Base-by-base conservation (phyloP, 805 yeast genomes). In the Isabelozyma pseudorhagii region DNA sequence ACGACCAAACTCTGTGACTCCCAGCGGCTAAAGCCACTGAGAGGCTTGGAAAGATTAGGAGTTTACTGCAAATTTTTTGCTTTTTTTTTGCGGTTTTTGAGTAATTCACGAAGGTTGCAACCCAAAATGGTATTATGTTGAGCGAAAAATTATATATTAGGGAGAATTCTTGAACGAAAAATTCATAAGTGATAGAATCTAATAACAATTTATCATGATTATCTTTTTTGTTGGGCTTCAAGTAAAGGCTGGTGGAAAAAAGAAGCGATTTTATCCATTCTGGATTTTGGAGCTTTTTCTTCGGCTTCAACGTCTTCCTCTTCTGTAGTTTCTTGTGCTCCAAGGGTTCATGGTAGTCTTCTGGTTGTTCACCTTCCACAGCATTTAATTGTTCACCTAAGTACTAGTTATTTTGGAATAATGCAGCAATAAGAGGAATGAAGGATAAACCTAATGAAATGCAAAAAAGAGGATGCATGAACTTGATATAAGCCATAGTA, bases 311-410 rank as follows among this genome's bases (percentile, higher is more conserved):
- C 3, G 4, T 9, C 36, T 10, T 10, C 36, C 4, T 31, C 36
- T 31, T 31, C 8, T 8, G 10, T 13, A 31, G 36, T 31, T 31
- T 31, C 36, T 31, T 31, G 36, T 31, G 36, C 10, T 31, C 36
- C 8, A 31, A 31, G 36, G 36, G 8, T 31, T 55, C 49, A 25
- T 52, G 46, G 13, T 53, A 51, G 40, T 45, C 40, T 29, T 50
- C 40, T 18, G 48, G 31, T 49, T 51, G 49, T 46, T 56, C 54
- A 38, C 56, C 62, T 52, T 68, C 71, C 48, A 68, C 58, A 29
- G 68, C 67, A 54, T 70, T 72, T 18, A 70, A 72, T 14, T 58
- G 52, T 42, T 70, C 69, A 43, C 74, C 74, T 45, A 71, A 54
- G 50, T 63, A 67, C 55, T 50, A 69, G 50, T 68, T 63, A 40